These are phyloP conservation scores for Dendrobium chrysotoxum DNA, from an alignment of 106 monocot species.

Conservation along the genomic window DNA sequence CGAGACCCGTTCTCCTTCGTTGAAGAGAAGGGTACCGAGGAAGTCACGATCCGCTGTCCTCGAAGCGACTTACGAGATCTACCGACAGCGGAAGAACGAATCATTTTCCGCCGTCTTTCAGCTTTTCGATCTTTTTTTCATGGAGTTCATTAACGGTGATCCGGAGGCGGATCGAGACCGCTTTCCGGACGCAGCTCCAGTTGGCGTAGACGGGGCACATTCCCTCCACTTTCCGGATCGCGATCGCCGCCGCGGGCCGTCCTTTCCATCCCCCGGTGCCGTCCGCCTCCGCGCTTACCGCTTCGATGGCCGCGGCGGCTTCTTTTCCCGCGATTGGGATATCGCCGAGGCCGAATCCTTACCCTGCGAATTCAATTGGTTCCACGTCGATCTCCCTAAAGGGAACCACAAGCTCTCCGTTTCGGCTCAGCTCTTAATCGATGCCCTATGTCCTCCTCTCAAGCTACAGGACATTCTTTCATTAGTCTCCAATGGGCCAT, in stretches of 20 bases:
- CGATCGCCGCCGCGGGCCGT: constrained; percentile 4
- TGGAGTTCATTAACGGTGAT: not conserved
- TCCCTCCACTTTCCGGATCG: not conserved
- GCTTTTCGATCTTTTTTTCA: not conserved
- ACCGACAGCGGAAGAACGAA: not conserved
- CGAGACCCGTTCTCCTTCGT: not conserved
- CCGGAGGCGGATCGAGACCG: not conserved
- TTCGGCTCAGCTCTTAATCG: constrained; percentile 69
- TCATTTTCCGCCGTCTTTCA: not conserved
- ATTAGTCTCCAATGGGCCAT: constrained; percentile 79
- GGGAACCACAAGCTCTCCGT: constrained; percentile 50
- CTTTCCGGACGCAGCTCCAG: not conserved
- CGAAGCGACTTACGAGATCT: not conserved
- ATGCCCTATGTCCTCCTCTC: constrained; percentile 76
- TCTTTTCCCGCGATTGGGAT: constrained; percentile 39
- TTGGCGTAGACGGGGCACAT: not conserved
- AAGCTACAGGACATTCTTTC: constrained; percentile 93
- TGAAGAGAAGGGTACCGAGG: no score
- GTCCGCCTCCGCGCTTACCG: constrained; percentile 36
- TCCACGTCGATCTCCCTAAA: constrained; percentile 88
- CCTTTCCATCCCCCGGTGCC: not conserved
- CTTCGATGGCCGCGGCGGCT: constrained; percentile 48
- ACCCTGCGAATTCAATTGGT: constrained; percentile 53
- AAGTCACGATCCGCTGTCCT: not conserved
- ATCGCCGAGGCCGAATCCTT: constrained; percentile 11